These are phyloP conservation scores for Musa troglodytarum DNA, from an alignment of 176 grass and related monocot genomes.

Conservation along the genomic window DNA sequence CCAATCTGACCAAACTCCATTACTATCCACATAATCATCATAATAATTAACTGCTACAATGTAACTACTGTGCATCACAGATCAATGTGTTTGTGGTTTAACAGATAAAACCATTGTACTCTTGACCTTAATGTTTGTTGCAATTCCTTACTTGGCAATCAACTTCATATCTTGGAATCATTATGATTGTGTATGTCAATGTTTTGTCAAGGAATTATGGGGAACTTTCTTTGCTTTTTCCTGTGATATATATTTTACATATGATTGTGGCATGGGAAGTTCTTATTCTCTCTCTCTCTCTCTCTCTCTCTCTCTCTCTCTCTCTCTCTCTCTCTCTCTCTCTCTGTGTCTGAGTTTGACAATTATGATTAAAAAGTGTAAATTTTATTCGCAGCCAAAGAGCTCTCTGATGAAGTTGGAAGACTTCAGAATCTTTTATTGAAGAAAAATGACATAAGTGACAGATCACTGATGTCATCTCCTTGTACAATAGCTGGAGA, in stretches of 20 bases:
- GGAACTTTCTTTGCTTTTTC: not conserved
- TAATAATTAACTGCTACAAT: not conserved
- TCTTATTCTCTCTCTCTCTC: too few species aligned
- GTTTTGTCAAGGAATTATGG: not conserved
- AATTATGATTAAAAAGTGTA: not conserved
- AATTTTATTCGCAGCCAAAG: slow-evolving; percentile 32
- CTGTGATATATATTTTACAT: not conserved
- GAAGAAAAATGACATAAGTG: slow-evolving; percentile 32
- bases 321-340: not conserved
- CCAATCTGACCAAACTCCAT: not conserved
- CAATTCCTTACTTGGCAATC: not conserved
- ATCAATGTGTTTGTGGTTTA: not conserved
- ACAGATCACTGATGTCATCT: not conserved
- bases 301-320: not conserved
- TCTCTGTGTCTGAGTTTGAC: not conserved
- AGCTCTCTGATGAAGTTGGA: slow-evolving; percentile 42
- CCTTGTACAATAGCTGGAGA: slow-evolving; percentile 6
- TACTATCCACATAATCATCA: not conserved
- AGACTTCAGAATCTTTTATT: slow-evolving; percentile 42
- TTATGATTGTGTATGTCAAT: not conserved
- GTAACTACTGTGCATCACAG: not conserved
- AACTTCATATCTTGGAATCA: too few species aligned
- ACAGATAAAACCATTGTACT: not conserved
- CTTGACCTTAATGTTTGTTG: not conserved
- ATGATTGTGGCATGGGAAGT: not conserved